phyloP scores from a whole-genome alignment of 2,329 filamentous ascomycete genomes.

The Fusarium sp. region DNA sequence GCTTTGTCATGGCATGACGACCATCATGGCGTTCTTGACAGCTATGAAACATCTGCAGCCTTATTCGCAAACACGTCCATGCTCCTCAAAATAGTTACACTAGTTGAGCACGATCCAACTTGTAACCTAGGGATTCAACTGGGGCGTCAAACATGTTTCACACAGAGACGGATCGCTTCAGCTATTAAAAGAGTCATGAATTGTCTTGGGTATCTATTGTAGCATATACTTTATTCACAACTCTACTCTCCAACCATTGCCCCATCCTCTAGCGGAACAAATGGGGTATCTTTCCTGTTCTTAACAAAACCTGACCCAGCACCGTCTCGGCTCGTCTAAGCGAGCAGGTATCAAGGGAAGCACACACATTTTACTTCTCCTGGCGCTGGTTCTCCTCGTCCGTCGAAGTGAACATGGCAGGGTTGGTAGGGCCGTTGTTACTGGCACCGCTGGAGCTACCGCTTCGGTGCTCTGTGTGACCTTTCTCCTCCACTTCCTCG shows the following conservation, averaged over 20 bases:
- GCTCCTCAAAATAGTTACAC: neutral
- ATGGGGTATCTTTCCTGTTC: conserved; percentile 14
- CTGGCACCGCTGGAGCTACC: conserved; percentile 45
- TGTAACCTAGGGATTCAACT: neutral
- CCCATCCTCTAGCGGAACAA: neutral
- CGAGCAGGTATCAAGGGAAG: neutral
- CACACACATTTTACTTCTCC: conserved; percentile 14
- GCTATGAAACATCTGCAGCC: neutral
- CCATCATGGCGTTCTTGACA: neutral
- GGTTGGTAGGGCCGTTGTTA: conserved; percentile 27
- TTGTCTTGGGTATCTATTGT: conserved; percentile 32
- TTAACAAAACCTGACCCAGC: neutral
- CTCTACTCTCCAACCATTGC: neutral
- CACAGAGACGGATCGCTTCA: neutral
- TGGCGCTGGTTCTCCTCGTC: conserved; percentile 53
- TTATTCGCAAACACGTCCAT: neutral
- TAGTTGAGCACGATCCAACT: neutral
- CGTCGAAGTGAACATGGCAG: conserved; percentile 45
- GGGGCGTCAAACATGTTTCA: neutral
- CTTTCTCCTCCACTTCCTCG: conserved; percentile 57
- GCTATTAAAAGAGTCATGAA: conserved; percentile 1
- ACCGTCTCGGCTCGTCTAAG: neutral
- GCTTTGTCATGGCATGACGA: neutral
- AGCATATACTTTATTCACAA: conserved; percentile 15
- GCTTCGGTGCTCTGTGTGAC: conserved; percentile 44